phyloP scores from a whole-genome alignment of 1,284 basidiomycete species.

The Malassezia furfur region DNA sequence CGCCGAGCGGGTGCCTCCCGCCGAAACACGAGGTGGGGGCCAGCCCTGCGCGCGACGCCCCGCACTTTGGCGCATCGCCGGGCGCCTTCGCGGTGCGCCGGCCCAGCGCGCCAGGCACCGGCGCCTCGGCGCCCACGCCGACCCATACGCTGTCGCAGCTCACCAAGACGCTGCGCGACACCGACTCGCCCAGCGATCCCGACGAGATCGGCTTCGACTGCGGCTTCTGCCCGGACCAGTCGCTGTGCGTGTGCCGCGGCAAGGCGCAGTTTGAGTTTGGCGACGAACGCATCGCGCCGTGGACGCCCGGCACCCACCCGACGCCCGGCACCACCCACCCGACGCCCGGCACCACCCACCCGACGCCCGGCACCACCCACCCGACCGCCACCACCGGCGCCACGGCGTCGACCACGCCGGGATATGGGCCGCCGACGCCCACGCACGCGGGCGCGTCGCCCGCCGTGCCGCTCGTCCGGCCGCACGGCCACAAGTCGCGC shows the following conservation, averaged over 20 bases:
- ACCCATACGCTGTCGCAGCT: slow-evolving; percentile 16
- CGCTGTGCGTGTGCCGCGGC: slow-evolving; percentile 32
- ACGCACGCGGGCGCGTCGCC: background rate
- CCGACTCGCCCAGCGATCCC: background rate
- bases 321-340: background rate
- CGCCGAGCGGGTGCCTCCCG: background rate
- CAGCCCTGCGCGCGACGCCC: background rate
- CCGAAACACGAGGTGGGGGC: background rate
- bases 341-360: background rate
- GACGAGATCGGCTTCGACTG: slow-evolving; percentile 27
- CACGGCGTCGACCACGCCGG: too few species aligned
- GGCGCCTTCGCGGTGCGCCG: too few species aligned
- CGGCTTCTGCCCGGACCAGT: slow-evolving; percentile 36
- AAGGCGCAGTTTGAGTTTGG: slow-evolving; percentile 11
- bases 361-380: background rate
- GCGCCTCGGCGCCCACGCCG: background rate
- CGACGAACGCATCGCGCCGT: background rate
- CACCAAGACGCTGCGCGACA: slow-evolving; percentile 7
- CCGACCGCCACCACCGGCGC: background rate
- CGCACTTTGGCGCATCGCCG: background rate
- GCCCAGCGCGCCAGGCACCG: background rate
- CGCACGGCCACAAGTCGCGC: background rate
- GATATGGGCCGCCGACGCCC: too few species aligned
- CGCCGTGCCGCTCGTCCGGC: background rate
- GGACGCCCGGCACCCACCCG: background rate